Conservation (phyloP, 2,329 filamentous ascomycete species). For the Orbilia brochopaga region DNA sequence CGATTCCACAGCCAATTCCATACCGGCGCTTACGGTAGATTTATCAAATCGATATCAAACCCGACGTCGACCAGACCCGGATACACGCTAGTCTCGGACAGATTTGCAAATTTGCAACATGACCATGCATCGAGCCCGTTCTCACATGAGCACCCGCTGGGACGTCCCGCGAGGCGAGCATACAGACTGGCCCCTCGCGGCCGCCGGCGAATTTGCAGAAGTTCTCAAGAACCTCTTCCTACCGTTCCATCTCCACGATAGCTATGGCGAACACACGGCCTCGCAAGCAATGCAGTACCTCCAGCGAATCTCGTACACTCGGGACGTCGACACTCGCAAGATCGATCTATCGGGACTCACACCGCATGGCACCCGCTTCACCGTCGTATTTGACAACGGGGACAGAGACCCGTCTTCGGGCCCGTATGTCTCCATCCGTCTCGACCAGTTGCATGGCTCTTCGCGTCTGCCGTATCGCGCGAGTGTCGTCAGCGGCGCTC, state of each 20-base stretch:
- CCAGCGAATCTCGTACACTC: conserved; percentile 17
- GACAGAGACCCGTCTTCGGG: not conserved
- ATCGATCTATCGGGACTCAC: conserved; percentile 12
- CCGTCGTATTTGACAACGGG: conserved; percentile 24
- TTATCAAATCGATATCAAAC: too few species aligned
- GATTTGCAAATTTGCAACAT: too few species aligned
- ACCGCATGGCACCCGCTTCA: conserved; percentile 10
- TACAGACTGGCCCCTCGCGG: not conserved
- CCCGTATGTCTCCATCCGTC: conserved; percentile 29
- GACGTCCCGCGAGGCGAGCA: conserved; percentile 2
- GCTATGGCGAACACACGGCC: not conserved
- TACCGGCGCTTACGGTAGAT: too few species aligned
- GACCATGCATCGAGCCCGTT: conserved; percentile 10
- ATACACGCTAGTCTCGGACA: too few species aligned
- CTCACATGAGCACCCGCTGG: conserved; percentile 4
- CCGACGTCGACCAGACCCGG: too few species aligned
- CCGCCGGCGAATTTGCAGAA: conserved; percentile 4
- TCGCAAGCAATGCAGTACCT: conserved; percentile 18
- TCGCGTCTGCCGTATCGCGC: conserved; percentile 8
- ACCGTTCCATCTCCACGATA: conserved; percentile 10
- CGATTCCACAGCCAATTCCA: too few species aligned
- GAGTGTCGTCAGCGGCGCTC: not conserved
- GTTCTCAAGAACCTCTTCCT: conserved; percentile 30
- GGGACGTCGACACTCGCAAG: conserved; percentile 15
- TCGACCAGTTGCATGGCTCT: conserved; percentile 13